Conservation (phyloP, 306 rosid genomes). For the Castanopsis chinensis region DNA sequence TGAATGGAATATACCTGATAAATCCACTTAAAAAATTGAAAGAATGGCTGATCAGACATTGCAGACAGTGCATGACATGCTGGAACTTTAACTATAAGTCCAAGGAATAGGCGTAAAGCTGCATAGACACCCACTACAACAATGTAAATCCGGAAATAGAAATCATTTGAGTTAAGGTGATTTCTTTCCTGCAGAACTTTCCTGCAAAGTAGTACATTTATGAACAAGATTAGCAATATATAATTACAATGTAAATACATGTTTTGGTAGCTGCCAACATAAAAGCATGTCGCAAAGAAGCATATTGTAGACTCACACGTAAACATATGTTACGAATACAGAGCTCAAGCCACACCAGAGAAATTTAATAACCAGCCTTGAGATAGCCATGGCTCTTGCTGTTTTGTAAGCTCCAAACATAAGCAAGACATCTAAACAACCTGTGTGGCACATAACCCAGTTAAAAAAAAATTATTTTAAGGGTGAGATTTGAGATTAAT, state of each 20-base stretch:
- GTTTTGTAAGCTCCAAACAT: conserved; percentile 90
- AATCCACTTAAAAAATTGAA: conserved; percentile 98
- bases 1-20: conserved; percentile 56
- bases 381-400: conserved; percentile 98
- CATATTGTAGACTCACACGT: conserved; percentile 56
- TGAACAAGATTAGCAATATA: neutral
- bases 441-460: conserved; percentile 36
- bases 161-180: conserved; percentile 48
- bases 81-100: conserved; percentile 68
- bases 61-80: conserved; percentile 84
- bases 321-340: conserved; percentile 62
- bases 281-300: conserved; percentile 4
- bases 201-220: conserved; percentile 52
- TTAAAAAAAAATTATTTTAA: conserved; percentile 11
- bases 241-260: conserved; percentile 4
- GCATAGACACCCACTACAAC: conserved; percentile 86
- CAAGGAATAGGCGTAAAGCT: conserved; percentile 57
- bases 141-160: conserved; percentile 89
- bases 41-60: conserved; percentile 87
- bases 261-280: conserved; percentile 2
- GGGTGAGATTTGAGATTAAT: conserved; percentile 11
- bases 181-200: conserved; percentile 89
- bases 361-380: conserved; percentile 87
- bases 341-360: conserved; percentile 92
- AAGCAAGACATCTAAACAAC: conserved; percentile 79